A percentile compares a stretch with the other conserved stretches of the same genome.
phyloP scores from a whole-genome alignment of 2,329 filamentous ascomycete species.

The Escovopsis weberi region DNA sequence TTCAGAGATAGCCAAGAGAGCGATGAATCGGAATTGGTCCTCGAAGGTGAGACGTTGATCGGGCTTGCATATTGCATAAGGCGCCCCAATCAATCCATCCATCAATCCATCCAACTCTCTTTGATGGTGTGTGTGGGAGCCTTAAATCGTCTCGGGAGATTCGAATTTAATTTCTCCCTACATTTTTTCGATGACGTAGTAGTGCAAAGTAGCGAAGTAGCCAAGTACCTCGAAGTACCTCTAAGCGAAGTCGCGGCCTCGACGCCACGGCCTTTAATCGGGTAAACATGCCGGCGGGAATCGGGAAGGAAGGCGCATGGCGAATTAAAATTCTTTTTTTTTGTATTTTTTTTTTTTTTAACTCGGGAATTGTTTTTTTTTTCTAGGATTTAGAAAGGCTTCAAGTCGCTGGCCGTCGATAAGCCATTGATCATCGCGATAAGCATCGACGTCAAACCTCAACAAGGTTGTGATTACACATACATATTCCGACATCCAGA shows the following conservation, averaged over 20 bases:
- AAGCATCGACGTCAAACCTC: too few species aligned
- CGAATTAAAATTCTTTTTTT: constrained; percentile 1
- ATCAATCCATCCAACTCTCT: neutral
- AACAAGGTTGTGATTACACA: too few species aligned
- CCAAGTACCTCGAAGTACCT: neutral
- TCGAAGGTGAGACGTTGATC: too few species aligned
- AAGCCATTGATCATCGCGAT: too few species aligned
- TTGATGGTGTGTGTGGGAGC: neutral
- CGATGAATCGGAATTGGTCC: too few species aligned
- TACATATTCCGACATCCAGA: too few species aligned
- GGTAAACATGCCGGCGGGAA: constrained; percentile 12
- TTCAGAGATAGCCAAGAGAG: too few species aligned
- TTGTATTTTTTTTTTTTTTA: neutral
- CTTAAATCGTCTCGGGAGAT: neutral
- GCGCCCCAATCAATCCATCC: neutral
- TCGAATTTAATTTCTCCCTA: neutral
- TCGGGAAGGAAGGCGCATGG: neutral
- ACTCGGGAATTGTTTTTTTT: neutral
- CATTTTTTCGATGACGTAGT: neutral
- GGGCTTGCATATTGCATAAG: too few species aligned
- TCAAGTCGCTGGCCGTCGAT: too few species aligned
- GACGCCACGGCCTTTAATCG: constrained; percentile 12
- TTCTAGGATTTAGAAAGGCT: neutral
- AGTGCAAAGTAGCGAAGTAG: constrained; percentile 9
- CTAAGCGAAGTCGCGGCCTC: too few species aligned